A percentile compares a stretch with the other conserved stretches of the same genome.
Conservation (phyloP, 805 yeast genomes). For the Myxozyma mucilagina region DNA sequence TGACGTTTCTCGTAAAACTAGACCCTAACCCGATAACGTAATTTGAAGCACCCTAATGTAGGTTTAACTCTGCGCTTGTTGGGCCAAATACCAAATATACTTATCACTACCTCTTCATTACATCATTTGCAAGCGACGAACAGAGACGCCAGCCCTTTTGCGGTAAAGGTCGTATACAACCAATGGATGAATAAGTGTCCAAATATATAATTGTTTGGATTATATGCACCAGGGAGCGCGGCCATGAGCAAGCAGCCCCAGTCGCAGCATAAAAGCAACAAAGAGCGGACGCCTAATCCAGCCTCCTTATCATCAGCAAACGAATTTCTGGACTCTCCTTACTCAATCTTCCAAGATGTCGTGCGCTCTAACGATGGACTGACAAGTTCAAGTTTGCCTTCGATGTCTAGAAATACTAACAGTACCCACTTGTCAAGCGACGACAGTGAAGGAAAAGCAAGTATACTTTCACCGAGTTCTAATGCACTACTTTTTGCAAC, state of each 20-base stretch:
- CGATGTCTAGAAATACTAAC: neutral
- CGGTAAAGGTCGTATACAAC: too few species aligned
- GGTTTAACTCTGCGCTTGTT: neutral
- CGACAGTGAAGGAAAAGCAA: neutral
- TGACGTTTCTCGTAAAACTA: too few species aligned
- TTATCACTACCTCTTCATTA: too few species aligned
- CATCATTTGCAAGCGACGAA: too few species aligned
- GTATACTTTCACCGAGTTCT: neutral
- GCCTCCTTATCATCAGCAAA: neutral
- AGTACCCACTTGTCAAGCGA: neutral
- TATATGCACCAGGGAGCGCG: slow-evolving; percentile 6
- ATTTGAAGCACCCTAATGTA: neutral
- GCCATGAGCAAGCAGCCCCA: neutral
- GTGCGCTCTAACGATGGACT: neutral
- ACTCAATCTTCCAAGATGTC: slow-evolving; percentile 27
- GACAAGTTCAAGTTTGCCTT: neutral
- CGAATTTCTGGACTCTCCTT: slow-evolving; percentile 24
- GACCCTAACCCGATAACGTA: neutral
- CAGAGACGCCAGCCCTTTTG: too few species aligned
- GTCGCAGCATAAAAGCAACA: neutral
- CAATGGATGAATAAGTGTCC: too few species aligned
- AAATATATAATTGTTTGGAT: too few species aligned
- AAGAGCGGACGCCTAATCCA: neutral
- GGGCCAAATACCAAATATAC: too few species aligned
- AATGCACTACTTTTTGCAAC: slow-evolving; percentile 21